These are phyloP conservation scores for Vitellaria paradoxa DNA, from an alignment of 179 eudicot genomes.

Conservation along the genomic window DNA sequence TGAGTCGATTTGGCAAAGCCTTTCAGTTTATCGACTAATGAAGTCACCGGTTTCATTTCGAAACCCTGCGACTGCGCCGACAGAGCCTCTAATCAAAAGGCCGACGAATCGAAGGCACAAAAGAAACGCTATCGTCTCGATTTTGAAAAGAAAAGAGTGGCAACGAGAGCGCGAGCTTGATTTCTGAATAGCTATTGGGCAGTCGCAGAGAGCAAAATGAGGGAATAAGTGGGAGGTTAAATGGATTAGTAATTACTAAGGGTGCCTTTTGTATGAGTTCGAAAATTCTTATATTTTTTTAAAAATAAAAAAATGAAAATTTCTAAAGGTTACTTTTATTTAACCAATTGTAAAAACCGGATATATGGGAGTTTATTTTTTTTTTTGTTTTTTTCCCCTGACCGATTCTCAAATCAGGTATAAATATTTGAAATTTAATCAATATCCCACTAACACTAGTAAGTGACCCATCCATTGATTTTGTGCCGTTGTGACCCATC, in stretches of 20 bases:
- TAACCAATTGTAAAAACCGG: too few species aligned
- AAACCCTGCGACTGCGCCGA: background rate
- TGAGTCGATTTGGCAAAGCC: conserved; percentile 48
- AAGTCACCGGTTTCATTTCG: conserved; percentile 45
- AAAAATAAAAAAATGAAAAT: too few species aligned
- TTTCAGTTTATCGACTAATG: conserved; percentile 45
- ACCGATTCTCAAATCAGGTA: too few species aligned
- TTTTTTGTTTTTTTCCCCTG: too few species aligned
- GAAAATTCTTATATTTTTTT: too few species aligned
- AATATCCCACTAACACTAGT: too few species aligned
- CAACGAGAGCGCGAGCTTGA: background rate
- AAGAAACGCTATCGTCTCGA: background rate
- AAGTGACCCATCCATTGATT: too few species aligned
- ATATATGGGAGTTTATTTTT: too few species aligned
- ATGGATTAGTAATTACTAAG: background rate
- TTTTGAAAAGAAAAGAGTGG: conserved; percentile 14
- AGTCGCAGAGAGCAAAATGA: background rate
- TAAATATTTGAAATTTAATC: too few species aligned
- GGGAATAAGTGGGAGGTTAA: background rate
- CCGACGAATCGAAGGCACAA: background rate
- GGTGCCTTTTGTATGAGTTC: too few species aligned
- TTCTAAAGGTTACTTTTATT: too few species aligned
- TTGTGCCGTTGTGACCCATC: too few species aligned
- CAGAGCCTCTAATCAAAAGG: background rate
- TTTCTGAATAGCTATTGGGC: background rate